Conservation (phyloP, 192 early-diverging fungal genomes). For the Coemansia sp. region DNA sequence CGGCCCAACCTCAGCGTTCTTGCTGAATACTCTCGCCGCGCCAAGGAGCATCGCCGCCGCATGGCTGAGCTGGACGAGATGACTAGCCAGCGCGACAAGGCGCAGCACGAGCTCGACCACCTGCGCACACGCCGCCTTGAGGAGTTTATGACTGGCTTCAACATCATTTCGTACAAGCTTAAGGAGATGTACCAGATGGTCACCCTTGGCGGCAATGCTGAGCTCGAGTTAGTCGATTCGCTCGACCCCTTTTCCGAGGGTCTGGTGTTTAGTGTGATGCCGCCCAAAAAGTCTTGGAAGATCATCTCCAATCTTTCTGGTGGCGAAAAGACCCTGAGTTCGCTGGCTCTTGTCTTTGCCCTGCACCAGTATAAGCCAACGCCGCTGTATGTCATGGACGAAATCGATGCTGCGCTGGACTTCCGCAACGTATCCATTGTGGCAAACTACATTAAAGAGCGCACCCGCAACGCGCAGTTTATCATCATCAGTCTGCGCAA, state of each 20-base stretch:
- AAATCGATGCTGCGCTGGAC: conserved; percentile 98
- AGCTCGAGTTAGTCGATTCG: conserved; percentile 92
- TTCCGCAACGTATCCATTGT: conserved; percentile 99
- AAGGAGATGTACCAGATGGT: conserved; percentile 99
- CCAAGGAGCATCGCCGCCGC: conserved; percentile 70
- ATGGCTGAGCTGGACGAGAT: conserved; percentile 74
- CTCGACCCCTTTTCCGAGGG: conserved; percentile 99
- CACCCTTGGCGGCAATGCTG: conserved; percentile 96
- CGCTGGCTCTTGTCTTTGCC: conserved; percentile 98
- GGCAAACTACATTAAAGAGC: conserved; percentile 97
- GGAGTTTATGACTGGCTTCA: conserved; percentile 97
- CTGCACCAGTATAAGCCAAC: conserved; percentile 99
- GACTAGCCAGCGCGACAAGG: conserved; percentile 69
- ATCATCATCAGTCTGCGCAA: conserved; percentile 97
- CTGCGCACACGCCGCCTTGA: conserved; percentile 76
- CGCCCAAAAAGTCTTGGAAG: conserved; percentile 99
- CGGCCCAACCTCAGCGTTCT: conserved; percentile 85
- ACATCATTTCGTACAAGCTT: conserved; percentile 85
- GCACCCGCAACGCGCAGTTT: conserved; percentile 97
- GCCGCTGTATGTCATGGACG: conserved; percentile 99
- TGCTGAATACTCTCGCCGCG: conserved; percentile 79
- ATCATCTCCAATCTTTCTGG: conserved; percentile 99
- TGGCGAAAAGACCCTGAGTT: conserved; percentile 98
- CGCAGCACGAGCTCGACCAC: conserved; percentile 72
- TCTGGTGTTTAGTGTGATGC: conserved; percentile 98